phyloP scores from a whole-genome alignment of 208 protist species.

The Trypanosoma cruzi region DNA sequence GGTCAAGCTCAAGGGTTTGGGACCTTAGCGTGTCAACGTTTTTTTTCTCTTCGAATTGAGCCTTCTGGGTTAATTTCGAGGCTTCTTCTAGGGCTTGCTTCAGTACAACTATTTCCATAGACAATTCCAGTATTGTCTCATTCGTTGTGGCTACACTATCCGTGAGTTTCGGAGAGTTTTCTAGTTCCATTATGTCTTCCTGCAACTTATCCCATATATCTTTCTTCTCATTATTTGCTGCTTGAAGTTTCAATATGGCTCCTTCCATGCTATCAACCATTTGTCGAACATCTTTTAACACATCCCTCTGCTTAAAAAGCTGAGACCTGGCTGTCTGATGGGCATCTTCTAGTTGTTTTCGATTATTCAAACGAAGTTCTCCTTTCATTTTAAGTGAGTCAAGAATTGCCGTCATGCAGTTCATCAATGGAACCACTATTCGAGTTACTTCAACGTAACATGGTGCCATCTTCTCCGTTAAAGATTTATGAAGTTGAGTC shows the following conservation, averaged over 20 bases:
- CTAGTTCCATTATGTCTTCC: conserved; percentile 1
- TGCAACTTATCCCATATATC: not conserved
- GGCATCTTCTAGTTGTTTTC: conserved; percentile 5
- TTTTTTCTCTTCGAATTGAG: conserved; percentile 9
- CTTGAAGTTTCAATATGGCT: conserved; percentile 3
- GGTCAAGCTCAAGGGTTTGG: not conserved
- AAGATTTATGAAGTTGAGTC: not conserved
- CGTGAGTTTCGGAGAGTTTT: not conserved
- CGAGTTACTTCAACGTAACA: conserved; percentile 9
- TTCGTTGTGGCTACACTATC: not conserved
- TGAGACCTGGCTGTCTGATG: conserved; percentile 8
- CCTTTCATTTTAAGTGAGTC: conserved; percentile 9
- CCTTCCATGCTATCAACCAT: conserved; percentile 10
- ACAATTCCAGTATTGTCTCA: not conserved
- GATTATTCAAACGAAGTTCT: conserved; percentile 13
- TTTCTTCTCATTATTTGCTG: not conserved
- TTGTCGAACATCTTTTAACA: conserved; percentile 9
- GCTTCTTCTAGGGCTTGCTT: conserved; percentile 9
- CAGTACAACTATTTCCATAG: conserved; percentile 6
- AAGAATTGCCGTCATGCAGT: conserved; percentile 9
- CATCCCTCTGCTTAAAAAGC: conserved; percentile 5
- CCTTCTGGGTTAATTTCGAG: not conserved
- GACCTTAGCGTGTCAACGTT: not conserved
- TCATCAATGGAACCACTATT: not conserved
- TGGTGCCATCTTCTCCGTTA: conserved; percentile 17